phyloP scores from a whole-genome alignment of 2,329 filamentous ascomycete genomes.

The Pseudogymnoascus sp. region DNA sequence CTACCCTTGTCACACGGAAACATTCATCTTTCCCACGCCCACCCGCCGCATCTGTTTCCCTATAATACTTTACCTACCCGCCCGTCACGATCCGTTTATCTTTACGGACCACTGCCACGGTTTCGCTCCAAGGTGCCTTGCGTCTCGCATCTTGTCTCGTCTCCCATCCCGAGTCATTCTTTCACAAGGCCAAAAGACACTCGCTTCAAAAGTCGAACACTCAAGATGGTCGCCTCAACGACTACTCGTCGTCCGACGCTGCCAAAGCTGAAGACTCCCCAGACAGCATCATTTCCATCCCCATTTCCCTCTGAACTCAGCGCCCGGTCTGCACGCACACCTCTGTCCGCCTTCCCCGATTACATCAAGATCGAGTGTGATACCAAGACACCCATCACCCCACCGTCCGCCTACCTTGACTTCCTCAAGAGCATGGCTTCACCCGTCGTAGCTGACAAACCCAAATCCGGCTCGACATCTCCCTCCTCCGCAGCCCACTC shows the following conservation, averaged over 20 bases:
- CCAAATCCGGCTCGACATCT: constrained; percentile 38
- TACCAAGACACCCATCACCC: constrained; percentile 78
- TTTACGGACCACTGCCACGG: constrained; percentile 1
- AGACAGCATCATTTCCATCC: constrained; percentile 51
- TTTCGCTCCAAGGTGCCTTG: constrained; percentile 6
- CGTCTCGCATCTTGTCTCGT: not conserved
- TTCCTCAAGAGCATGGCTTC: constrained; percentile 73
- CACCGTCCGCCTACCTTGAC: constrained; percentile 82
- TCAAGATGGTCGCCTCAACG: not conserved
- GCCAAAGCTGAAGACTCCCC: constrained; percentile 52
- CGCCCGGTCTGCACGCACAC: constrained; percentile 57
- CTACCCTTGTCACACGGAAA: not conserved
- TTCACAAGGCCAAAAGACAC: not conserved
- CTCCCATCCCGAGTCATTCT: not conserved
- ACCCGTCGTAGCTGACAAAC: constrained; percentile 25
- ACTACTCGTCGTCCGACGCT: constrained; percentile 40
- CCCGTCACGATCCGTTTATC: not conserved
- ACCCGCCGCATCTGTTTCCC: constrained; percentile 1
- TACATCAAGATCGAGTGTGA: constrained; percentile 62
- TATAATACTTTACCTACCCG: constrained; percentile 1
- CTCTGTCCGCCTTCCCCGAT: constrained; percentile 51
- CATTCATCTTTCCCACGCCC: not conserved
- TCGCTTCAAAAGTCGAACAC: not conserved
- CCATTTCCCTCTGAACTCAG: constrained; percentile 52
- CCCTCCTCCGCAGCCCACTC: constrained; percentile 33